These are phyloP conservation scores for Penicillium hordei DNA, from an alignment of 2,329 filamentous ascomycete species.

Conservation along the genomic window DNA sequence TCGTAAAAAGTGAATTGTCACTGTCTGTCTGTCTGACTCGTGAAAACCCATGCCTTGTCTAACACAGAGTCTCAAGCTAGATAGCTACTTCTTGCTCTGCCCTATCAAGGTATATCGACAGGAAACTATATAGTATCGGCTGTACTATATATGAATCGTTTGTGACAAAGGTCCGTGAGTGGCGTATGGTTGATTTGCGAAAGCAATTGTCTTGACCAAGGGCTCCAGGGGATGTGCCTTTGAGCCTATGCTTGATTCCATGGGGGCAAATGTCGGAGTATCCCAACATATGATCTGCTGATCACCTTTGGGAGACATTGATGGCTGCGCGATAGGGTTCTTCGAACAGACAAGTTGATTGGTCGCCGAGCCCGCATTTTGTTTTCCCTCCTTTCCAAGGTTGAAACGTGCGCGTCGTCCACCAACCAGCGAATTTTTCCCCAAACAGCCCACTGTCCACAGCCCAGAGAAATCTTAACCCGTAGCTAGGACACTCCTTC, in stretches of 20 bases:
- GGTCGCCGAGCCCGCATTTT: background rate
- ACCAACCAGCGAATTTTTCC: background rate
- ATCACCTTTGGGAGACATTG: background rate
- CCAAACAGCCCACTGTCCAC: background rate
- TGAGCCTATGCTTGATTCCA: background rate
- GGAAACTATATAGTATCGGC: slow-evolving; percentile 61
- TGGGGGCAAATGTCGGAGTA: background rate
- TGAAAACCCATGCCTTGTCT: slow-evolving; percentile 56
- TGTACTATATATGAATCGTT: slow-evolving; percentile 47
- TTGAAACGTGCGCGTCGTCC: background rate
- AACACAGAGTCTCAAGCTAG: slow-evolving; percentile 73
- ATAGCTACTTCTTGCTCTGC: slow-evolving; percentile 56
- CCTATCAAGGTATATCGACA: slow-evolving; percentile 71
- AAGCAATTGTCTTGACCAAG: slow-evolving; percentile 7
- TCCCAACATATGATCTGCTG: background rate
- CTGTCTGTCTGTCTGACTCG: slow-evolving; percentile 36
- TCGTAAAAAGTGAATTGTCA: slow-evolving; percentile 42
- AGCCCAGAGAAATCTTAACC: background rate
- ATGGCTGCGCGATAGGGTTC: background rate
- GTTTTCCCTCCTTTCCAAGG: background rate
- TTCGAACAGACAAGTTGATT: background rate
- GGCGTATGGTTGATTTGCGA: slow-evolving; percentile 21
- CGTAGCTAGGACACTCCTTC: slow-evolving; percentile 6
- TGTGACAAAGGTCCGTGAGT: slow-evolving; percentile 35
- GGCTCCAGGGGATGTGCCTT: background rate